phyloP scores from a whole-genome alignment of 2,329 filamentous ascomycete genomes.

The Magnaporthiopsis poae region DNA sequence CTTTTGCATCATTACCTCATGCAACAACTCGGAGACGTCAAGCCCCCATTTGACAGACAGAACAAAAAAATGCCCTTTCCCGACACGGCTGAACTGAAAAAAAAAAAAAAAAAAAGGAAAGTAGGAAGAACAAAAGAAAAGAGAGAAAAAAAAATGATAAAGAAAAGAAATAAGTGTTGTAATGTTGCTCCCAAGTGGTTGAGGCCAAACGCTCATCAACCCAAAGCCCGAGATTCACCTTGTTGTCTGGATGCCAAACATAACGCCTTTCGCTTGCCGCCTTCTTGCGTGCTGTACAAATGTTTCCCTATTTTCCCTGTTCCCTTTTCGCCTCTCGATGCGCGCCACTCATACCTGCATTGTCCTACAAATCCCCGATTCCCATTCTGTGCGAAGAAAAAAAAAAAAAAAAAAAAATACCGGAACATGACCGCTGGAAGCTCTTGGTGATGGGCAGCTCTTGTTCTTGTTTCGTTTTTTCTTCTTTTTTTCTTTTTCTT shows the following conservation, averaged over 20 bases:
- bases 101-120: background rate
- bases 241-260: background rate
- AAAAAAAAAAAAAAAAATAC: background rate
- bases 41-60: background rate
- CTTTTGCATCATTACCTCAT: background rate
- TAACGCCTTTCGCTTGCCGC: background rate
- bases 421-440: background rate
- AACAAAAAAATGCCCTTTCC: background rate
- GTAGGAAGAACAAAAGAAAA: background rate
- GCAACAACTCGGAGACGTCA: background rate
- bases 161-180: background rate
- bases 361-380: background rate
- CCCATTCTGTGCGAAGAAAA: background rate
- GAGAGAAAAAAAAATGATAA: background rate
- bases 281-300: background rate
- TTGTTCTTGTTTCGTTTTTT: background rate
- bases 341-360: background rate
- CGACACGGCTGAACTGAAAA: background rate
- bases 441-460: background rate
- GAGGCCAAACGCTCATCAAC: background rate
- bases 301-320: background rate
- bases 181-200: background rate
- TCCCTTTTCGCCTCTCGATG: background rate
- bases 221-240: background rate
- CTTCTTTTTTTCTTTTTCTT: background rate